Percentiles rank a stretch among this genome's conserved stretches.
phyloP scores from a whole-genome alignment of 805 yeast species.

The Pichia californica region DNA sequence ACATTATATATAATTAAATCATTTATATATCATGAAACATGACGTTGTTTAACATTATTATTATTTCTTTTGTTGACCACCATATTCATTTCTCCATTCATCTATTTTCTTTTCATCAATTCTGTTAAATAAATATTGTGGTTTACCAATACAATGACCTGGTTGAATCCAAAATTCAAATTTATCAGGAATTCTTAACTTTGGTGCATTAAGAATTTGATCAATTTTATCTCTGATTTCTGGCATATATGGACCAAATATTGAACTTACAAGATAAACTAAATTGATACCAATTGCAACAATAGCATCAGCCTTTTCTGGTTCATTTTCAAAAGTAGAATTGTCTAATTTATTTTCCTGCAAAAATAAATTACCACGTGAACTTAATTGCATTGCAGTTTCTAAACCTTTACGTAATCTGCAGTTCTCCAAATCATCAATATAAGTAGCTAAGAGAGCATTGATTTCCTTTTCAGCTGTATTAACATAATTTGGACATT shows the following conservation, averaged over 20 bases:
- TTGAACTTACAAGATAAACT: conserved; percentile 76
- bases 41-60: no score
- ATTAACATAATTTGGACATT: conserved; percentile 41
- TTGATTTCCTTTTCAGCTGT: conserved; percentile 51
- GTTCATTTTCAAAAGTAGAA: conserved; percentile 64
- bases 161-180: conserved; percentile 61
- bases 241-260: conserved; percentile 88
- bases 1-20: no score
- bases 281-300: conserved; percentile 87
- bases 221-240: conserved; percentile 64
- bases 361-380: conserved; percentile 90
- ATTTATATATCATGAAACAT: no score
- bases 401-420: conserved; percentile 87
- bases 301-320: conserved; percentile 84
- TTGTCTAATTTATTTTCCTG: conserved; percentile 96
- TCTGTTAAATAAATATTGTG: conserved; percentile 86
- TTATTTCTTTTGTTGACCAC: conserved; percentile 56
- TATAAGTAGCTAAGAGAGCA: conserved; percentile 52
- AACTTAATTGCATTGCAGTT: conserved; percentile 81
- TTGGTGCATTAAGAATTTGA: conserved; percentile 78
- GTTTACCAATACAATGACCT: conserved; percentile 86
- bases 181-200: conserved; percentile 66
- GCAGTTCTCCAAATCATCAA: conserved; percentile 67
- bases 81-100: conserved; percentile 80
- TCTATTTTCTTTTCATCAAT: conserved; percentile 86